Conservation (phyloP, 148 eudicot genomes). For the Vaccinium corymbosum region DNA sequence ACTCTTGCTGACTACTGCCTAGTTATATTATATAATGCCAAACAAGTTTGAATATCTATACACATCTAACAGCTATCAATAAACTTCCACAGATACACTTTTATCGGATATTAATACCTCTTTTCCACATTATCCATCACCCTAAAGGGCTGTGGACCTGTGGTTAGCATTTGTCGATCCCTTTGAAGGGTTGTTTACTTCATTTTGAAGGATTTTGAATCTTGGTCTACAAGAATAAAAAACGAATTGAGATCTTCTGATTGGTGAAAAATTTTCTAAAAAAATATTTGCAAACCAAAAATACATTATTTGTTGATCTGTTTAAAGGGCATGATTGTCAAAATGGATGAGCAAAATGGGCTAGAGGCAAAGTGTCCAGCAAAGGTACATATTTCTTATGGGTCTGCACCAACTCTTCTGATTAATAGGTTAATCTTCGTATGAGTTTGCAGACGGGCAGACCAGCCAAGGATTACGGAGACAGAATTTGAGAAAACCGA, state of each 20-base stretch:
- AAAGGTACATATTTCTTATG: not conserved
- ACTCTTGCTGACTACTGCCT: too few relatives aligned
- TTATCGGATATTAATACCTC: too few relatives aligned
- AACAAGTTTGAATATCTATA: too few relatives aligned
- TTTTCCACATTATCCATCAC: too few relatives aligned
- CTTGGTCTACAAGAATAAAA: not conserved
- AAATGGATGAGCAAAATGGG: not conserved
- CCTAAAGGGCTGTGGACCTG: too few relatives aligned
- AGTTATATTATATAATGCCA: too few relatives aligned
- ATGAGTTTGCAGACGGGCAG: not conserved
- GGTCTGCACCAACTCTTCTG: not conserved
- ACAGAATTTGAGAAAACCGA: not conserved
- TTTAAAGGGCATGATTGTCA: not conserved
- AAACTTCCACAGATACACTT: too few relatives aligned
- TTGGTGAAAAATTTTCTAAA: not conserved
- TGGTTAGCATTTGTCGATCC: not conserved
- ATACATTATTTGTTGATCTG: not conserved
- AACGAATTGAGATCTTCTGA: not conserved
- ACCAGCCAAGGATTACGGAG: not conserved
- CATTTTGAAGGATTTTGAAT: not conserved
- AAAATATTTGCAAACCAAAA: not conserved
- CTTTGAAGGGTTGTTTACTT: not conserved
- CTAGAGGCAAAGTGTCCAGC: not conserved
- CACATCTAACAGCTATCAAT: too few relatives aligned
- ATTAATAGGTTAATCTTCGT: not conserved